These are phyloP conservation scores for Pythium vanterpoolii DNA, from an alignment of 352 stramenopile genomes.

Conservation along the genomic window DNA sequence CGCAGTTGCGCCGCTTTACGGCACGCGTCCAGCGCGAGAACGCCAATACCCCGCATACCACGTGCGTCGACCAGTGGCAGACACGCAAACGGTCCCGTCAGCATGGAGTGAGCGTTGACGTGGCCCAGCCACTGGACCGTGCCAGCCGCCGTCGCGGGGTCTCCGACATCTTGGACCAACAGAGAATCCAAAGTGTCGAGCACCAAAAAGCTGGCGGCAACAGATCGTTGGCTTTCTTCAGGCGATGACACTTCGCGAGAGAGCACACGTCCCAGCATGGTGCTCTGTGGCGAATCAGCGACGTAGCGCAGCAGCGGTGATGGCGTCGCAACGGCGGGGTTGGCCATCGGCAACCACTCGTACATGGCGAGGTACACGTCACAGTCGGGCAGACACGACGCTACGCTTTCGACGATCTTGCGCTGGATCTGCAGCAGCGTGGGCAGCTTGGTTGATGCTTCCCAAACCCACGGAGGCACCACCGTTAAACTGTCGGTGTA, in stretches of 20 bases:
- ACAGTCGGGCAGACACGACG: slow-evolving; percentile 59
- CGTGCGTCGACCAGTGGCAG: slow-evolving; percentile 35
- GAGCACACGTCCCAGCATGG: slow-evolving; percentile 40
- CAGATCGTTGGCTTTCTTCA: neutral
- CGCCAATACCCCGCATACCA: slow-evolving; percentile 30
- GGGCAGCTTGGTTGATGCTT: slow-evolving; percentile 29
- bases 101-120: neutral
- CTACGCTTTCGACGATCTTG: slow-evolving; percentile 47
- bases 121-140: slow-evolving; percentile 5
- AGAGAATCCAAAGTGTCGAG: slow-evolving; percentile 28
- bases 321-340: slow-evolving; percentile 21
- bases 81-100: slow-evolving; percentile 50
- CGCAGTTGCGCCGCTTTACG: slow-evolving; percentile 42
- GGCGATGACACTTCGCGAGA: neutral
- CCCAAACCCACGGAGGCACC: slow-evolving; percentile 20
- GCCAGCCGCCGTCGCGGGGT: neutral
- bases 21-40: slow-evolving; percentile 58
- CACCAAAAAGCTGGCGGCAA: slow-evolving; percentile 32
- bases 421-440: slow-evolving; percentile 64
- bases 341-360: slow-evolving; percentile 41
- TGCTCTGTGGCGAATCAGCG: slow-evolving; percentile 45
- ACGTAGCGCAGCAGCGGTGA: slow-evolving; percentile 43
- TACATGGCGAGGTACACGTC: slow-evolving; percentile 71
- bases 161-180: slow-evolving; percentile 38
- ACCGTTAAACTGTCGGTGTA: slow-evolving; percentile 1